These are phyloP conservation scores for Rehmannia glutinosa DNA, from an alignment of 257 asterid genomes.

Conservation along the genomic window DNA sequence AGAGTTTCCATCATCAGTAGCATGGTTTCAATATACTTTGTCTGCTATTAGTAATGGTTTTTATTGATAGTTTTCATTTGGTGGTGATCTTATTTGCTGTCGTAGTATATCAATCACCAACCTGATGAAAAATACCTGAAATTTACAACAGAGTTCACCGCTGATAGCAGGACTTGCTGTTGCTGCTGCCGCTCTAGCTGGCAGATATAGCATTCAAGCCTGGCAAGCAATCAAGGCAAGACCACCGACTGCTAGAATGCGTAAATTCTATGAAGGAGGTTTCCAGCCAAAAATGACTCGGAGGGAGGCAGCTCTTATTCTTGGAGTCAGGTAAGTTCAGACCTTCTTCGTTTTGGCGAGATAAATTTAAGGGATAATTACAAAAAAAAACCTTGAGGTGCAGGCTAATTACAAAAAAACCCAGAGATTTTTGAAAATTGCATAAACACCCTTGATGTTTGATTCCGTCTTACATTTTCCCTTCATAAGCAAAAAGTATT, in stretches of 20 bases:
- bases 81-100: background rate
- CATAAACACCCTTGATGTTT: no score
- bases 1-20: background rate
- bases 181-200: constrained; percentile 80
- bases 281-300: constrained; percentile 83
- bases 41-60: background rate
- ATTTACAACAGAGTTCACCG: constrained; percentile 50
- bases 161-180: constrained; percentile 68
- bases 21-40: background rate
- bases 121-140: constrained; percentile 14
- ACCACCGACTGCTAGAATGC: constrained; percentile 72
- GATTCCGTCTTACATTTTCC: no score
- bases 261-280: constrained; percentile 88
- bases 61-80: background rate
- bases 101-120: background rate
- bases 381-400: no score
- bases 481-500: no score
- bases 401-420: no score
- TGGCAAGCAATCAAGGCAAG: constrained; percentile 87
- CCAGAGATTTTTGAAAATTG: no score
- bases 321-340: constrained; percentile 67
- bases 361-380: background rate
- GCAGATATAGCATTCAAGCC: constrained; percentile 71
- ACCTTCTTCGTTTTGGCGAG: background rate
- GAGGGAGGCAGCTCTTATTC: constrained; percentile 87